These are phyloP conservation scores for Pestalotiopsis sp. DNA, from an alignment of 2,329 filamentous ascomycete genomes.

Conservation along the genomic window DNA sequence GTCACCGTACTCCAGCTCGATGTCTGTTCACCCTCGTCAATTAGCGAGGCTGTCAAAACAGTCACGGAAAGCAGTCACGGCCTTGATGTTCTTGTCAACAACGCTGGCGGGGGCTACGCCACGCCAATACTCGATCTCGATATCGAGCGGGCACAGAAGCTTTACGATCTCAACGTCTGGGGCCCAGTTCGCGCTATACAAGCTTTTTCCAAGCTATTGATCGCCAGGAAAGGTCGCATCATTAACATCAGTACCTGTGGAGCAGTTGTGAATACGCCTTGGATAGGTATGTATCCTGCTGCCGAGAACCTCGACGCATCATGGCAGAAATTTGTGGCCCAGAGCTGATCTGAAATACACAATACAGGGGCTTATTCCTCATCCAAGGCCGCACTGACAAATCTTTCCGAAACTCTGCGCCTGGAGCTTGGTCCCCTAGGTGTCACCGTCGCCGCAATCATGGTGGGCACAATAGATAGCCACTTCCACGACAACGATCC, in stretches of 20 bases:
- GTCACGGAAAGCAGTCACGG: constrained; percentile 7
- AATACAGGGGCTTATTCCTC: constrained; percentile 16
- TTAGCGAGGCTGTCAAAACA: constrained; percentile 16
- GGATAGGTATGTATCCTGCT: constrained; percentile 18
- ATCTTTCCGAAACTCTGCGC: constrained; percentile 26
- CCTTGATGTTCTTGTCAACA: constrained; percentile 30
- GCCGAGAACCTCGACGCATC: not conserved
- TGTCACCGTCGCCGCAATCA: constrained; percentile 24
- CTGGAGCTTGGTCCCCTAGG: constrained; percentile 31
- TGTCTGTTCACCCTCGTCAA: constrained; percentile 22
- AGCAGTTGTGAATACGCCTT: constrained; percentile 26
- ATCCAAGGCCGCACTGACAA: constrained; percentile 21
- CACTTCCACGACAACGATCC: constrained; percentile 15
- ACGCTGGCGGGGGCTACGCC: constrained; percentile 22
- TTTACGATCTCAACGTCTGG: constrained; percentile 21
- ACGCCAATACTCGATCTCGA: constrained; percentile 19
- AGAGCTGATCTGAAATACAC: not conserved
- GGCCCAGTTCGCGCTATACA: constrained; percentile 16
- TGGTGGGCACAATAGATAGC: constrained; percentile 15
- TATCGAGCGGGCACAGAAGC: constrained; percentile 15
- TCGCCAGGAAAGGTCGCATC: constrained; percentile 15
- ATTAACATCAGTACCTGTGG: constrained; percentile 32
- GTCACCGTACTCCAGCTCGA: constrained; percentile 22
- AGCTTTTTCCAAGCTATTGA: constrained; percentile 14
- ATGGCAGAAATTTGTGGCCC: constrained; percentile 13